These are phyloP conservation scores for Chytridium lagenaria DNA, from an alignment of 371 early-diverging fungal species.

Conservation along the genomic window DNA sequence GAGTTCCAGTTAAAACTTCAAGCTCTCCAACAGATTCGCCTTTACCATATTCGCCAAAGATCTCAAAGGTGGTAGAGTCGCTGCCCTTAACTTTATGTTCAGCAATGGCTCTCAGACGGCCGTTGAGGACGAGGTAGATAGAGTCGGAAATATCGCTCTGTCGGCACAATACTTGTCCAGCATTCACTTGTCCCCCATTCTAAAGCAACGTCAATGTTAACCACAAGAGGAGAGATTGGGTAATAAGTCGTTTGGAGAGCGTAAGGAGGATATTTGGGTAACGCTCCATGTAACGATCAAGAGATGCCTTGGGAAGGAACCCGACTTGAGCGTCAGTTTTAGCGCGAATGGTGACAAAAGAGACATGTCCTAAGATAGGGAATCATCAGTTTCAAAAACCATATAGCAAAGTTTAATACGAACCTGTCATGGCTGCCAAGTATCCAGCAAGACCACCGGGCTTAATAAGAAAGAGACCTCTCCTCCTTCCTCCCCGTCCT, in stretches of 20 bases:
- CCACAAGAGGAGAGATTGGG: slow-evolving; percentile 77
- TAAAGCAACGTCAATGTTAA: slow-evolving; percentile 92
- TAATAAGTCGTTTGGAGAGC: slow-evolving; percentile 86
- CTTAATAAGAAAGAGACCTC: slow-evolving; percentile 71
- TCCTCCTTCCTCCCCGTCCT: slow-evolving; percentile 16
- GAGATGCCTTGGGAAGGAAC: slow-evolving; percentile 76
- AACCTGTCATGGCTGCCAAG: slow-evolving; percentile 83
- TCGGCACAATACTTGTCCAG: slow-evolving; percentile 89
- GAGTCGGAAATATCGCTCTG: slow-evolving; percentile 86
- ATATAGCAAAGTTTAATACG: background rate
- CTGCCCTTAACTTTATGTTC: slow-evolving; percentile 44
- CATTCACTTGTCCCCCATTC: slow-evolving; percentile 94
- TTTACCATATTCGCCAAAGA: slow-evolving; percentile 91
- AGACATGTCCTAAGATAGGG: slow-evolving; percentile 67
- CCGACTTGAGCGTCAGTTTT: slow-evolving; percentile 84
- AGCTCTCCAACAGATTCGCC: slow-evolving; percentile 95
- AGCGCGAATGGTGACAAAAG: slow-evolving; percentile 84
- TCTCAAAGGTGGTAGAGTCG: slow-evolving; percentile 60
- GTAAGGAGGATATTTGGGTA: slow-evolving; percentile 83
- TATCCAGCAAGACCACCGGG: slow-evolving; percentile 94
- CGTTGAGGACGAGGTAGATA: slow-evolving; percentile 92
- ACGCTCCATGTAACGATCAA: slow-evolving; percentile 85
- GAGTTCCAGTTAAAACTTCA: slow-evolving; percentile 84
- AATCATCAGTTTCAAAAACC: background rate
- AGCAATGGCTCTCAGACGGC: slow-evolving; percentile 86